These are phyloP conservation scores for Populus davidiana DNA, from an alignment of 345 rosid species.

Conservation along the genomic window DNA sequence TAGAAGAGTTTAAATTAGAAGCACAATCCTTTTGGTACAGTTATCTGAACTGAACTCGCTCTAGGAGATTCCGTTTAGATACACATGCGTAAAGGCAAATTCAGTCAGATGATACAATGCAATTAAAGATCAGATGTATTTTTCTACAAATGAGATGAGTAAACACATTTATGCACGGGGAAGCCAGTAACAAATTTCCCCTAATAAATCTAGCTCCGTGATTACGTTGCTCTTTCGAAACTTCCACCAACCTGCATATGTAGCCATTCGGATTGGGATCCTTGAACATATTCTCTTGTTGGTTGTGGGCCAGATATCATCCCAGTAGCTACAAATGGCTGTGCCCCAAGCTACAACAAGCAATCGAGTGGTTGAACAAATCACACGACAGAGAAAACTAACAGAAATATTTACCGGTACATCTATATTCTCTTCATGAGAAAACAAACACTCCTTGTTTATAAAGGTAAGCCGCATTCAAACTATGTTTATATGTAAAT, in stretches of 20 bases:
- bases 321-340: conserved; percentile 52
- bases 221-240: conserved; percentile 50
- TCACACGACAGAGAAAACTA: background rate
- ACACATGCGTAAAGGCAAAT: background rate
- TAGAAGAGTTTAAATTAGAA: background rate
- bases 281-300: conserved; percentile 52
- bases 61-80: conserved; percentile 4
- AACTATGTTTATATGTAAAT: too few relatives aligned
- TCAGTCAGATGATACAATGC: conserved; percentile 13
- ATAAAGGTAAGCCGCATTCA: too few relatives aligned
- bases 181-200: conserved; percentile 7
- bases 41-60: conserved; percentile 4
- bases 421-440: background rate
- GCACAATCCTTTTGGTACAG: background rate
- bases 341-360: conserved; percentile 45
- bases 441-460: background rate
- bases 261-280: conserved; percentile 64
- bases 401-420: background rate
- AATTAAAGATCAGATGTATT: conserved; percentile 24
- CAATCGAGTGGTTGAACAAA: conserved; percentile 1
- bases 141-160: conserved; percentile 27
- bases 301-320: conserved; percentile 60
- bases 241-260: conserved; percentile 78
- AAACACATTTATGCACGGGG: conserved; percentile 11
- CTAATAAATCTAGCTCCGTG: conserved; percentile 10